A percentile compares a stretch with the other conserved stretches of the same genome.
phyloP scores from a whole-genome alignment of 371 early-diverging fungal species.

The Mucor mucedo region DNA sequence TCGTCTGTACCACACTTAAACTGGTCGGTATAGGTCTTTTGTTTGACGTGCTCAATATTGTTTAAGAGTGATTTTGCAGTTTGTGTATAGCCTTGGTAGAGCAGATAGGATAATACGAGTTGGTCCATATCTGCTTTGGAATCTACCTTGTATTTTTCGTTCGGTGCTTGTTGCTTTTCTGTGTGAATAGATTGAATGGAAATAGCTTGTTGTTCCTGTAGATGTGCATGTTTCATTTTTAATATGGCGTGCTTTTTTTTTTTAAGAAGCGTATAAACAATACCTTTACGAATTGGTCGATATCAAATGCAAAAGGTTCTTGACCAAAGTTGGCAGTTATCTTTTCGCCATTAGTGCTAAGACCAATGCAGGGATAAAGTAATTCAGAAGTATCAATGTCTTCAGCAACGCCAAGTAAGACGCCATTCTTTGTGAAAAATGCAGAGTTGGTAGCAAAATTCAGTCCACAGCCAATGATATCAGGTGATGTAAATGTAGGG shows the following conservation, averaged over 20 bases:
- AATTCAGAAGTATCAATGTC: slow-evolving; percentile 1
- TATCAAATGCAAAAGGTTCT: slow-evolving; percentile 85
- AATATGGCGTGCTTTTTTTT: not conserved
- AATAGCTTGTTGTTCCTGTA: not conserved
- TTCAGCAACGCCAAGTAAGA: slow-evolving; percentile 67
- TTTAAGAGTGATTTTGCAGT: slow-evolving; percentile 71
- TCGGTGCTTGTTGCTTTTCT: not conserved
- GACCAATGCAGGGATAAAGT: slow-evolving; percentile 86
- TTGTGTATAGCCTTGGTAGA: slow-evolving; percentile 77
- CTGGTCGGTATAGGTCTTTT: not conserved
- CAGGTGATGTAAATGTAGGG: slow-evolving; percentile 87
- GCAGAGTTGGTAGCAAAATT: slow-evolving; percentile 76
- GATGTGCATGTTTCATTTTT: not conserved
- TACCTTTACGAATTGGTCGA: slow-evolving; percentile 76
- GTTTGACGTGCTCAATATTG: slow-evolving; percentile 24
- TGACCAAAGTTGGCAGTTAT: slow-evolving; percentile 93
- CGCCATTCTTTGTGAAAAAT: slow-evolving; percentile 94
- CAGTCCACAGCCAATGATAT: slow-evolving; percentile 90
- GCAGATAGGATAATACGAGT: slow-evolving; percentile 74
- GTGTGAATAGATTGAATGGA: not conserved
- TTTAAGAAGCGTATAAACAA: not conserved
- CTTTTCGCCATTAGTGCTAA: slow-evolving; percentile 87
- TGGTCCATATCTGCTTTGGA: slow-evolving; percentile 41
- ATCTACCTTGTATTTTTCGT: slow-evolving; percentile 30
- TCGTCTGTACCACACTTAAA: not conserved